Base-by-base conservation (phyloP, 495 filamentous ascomycete genomes). In the Daldinia decipiens region DNA sequence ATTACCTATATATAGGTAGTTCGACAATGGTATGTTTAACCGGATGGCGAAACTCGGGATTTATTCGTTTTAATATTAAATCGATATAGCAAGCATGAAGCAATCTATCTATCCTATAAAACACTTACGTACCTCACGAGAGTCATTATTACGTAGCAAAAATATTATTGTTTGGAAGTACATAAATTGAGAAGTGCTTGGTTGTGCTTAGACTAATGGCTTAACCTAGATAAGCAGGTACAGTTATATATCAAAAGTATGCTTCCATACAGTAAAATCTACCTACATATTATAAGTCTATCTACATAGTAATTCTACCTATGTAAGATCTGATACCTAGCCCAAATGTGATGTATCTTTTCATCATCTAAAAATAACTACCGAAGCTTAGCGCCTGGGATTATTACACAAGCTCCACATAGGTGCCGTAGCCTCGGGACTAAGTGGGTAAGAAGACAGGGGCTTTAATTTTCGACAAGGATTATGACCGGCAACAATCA, bases 401-500 rank as follows among this genome's bases (percentile, higher is more conserved):
- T 17, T 43, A 29, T 51, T 45, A 70, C 52, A 34, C 59, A 36
- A 11, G 47, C 54, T 15, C 64, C 65, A 31, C 31, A 34, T 1
- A 1, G 31, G 47, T 38, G 15, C 69, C 64, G 39, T 32, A 59
- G 64, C 4, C 5, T 50, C 59, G 69, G 68, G 58, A 31, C 43
- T 9, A 31, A 57, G 68, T 53, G 62, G 57, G 68, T 19, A 51
- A 55, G 15, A 32, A 58, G n/a, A 38, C 59, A 64, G 32, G 61
- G 61, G 38, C 19, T 11, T 47, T 53, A n/a, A n/a, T 31, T 53
- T 32, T 31, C 32, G 43, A 53, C 57, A 56, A 53, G 56, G 62
- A 66, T 59, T 55, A 24, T 12, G 5, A 19, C 24, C 7, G 12
- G 26, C 51, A 47, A 19, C 21, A 45, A 45, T 8, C 21, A 45